Evolutionary conservation across 2,329 filamentous ascomycete genomes (phyloP).

Genomic region (Colletotrichum sp.): DNA sequence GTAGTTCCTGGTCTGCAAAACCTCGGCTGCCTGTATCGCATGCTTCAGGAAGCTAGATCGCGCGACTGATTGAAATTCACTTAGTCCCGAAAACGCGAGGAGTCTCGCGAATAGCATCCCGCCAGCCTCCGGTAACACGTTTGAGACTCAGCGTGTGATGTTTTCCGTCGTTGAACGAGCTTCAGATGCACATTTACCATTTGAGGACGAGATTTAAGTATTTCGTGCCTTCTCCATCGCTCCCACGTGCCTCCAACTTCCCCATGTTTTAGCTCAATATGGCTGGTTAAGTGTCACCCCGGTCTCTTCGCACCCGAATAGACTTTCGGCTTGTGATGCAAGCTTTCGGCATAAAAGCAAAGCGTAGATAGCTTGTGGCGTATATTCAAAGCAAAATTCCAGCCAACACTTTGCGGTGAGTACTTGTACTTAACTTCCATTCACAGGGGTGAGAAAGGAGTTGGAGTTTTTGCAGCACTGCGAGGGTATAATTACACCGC

Average conservation of each 20-base stretch:
- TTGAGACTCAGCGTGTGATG: background rate
- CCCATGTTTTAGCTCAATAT: background rate
- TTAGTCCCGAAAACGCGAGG: rapidly evolving
- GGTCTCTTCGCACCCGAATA: background rate
- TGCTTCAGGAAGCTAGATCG: background rate
- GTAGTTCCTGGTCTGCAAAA: background rate
- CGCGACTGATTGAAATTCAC: rapidly evolving
- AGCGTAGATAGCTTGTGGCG: background rate
- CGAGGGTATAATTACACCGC: no score
- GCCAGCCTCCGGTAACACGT: background rate
- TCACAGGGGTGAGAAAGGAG: no score
- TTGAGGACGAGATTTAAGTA: background rate
- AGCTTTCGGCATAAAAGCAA: background rate
- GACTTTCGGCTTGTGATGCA: background rate
- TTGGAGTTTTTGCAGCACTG: no score
- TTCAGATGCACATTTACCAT: rapidly evolving
- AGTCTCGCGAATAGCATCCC: background rate
- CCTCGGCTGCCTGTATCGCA: background rate
- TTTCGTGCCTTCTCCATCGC: background rate
- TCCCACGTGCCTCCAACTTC: background rate
- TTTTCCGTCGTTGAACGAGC: background rate
- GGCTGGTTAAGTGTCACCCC: no score
- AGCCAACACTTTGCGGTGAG: no score
- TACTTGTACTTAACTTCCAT: no score
- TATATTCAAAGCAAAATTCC: no score